phyloP scores from a whole-genome alignment of 1,284 basidiomycete genomes.

The Somion occarium region DNA sequence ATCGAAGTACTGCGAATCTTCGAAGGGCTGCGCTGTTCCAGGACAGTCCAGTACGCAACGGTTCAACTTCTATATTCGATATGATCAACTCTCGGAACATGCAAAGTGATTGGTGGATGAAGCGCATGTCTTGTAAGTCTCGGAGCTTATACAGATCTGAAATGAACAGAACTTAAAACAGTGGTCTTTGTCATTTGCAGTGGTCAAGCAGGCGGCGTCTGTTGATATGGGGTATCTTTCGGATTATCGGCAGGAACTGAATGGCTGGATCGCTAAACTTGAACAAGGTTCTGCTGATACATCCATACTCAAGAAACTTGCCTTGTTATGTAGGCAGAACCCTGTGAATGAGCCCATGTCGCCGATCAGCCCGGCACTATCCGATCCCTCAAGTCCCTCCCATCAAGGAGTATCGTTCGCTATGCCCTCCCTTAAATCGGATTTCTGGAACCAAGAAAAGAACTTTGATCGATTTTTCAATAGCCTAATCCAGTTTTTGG shows the following conservation, averaged over 20 bases:
- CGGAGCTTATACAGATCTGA: constrained; percentile 9
- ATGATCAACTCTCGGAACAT: constrained; percentile 54
- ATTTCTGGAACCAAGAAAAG: constrained; percentile 64
- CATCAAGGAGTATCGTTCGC: constrained; percentile 29
- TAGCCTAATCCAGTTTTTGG: constrained; percentile 55
- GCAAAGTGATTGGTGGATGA: constrained; percentile 76
- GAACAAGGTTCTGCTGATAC: constrained; percentile 48
- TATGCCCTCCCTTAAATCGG: constrained; percentile 39
- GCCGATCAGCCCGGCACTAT: constrained; percentile 41
- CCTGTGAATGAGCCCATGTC: constrained; percentile 41
- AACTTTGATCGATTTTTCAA: constrained; percentile 63
- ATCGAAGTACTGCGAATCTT: constrained; percentile 52
- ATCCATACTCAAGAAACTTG: constrained; percentile 53
- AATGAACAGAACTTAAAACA: constrained; percentile 7
- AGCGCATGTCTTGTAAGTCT: constrained; percentile 58
- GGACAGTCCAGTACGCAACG: constrained; percentile 63
- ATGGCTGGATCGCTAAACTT: constrained; percentile 46
- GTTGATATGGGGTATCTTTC: constrained; percentile 32
- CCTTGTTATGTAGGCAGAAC: constrained; percentile 55
- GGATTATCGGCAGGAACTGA: constrained; percentile 44
- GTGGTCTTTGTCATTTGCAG: constrained; percentile 29
- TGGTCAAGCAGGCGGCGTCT: constrained; percentile 43
- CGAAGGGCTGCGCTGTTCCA: constrained; percentile 73
- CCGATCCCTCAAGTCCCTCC: constrained; percentile 35
- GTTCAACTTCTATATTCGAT: constrained; percentile 58